phyloP scores from a whole-genome alignment of 2,329 filamentous ascomycete genomes.

The Phialophora macrospora region DNA sequence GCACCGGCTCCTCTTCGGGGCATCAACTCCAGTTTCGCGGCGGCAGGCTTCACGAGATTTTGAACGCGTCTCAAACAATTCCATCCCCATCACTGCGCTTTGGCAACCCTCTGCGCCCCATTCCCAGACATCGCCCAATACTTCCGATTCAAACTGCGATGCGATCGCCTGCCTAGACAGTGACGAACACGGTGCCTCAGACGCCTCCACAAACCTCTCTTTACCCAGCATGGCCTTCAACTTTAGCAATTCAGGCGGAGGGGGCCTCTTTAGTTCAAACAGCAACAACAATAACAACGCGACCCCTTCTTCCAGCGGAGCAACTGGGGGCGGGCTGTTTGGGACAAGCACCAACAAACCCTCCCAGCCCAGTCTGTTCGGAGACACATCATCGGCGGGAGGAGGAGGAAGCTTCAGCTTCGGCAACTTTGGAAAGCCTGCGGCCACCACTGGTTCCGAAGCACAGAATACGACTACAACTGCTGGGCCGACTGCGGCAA shows the following conservation, averaged over 20 bases:
- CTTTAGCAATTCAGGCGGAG: slow-evolving; percentile 29
- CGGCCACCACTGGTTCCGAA: slow-evolving; percentile 10
- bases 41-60: slow-evolving; percentile 1
- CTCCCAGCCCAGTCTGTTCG: slow-evolving; percentile 29
- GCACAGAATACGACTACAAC: slow-evolving; percentile 18
- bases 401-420: slow-evolving; percentile 29
- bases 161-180: slow-evolving; percentile 19
- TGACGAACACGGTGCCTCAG: not conserved
- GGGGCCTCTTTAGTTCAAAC: slow-evolving; percentile 32
- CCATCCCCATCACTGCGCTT: slow-evolving; percentile 27
- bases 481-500: slow-evolving; percentile 22
- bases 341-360: not conserved
- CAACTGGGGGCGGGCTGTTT: not conserved
- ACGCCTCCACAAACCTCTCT: slow-evolving; percentile 38
- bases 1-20: not conserved
- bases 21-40: not conserved
- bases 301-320: not conserved
- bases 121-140: not conserved
- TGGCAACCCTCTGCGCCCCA: not conserved
- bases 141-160: slow-evolving; percentile 14
- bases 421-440: slow-evolving; percentile 16
- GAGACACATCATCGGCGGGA: slow-evolving; percentile 26
- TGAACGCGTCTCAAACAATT: slow-evolving; percentile 42
- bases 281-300: not conserved
- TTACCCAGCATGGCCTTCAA: slow-evolving; percentile 26